Evolutionary conservation across 129 eudicot species (phyloP).

Genomic region (Centella asiatica): DNA sequence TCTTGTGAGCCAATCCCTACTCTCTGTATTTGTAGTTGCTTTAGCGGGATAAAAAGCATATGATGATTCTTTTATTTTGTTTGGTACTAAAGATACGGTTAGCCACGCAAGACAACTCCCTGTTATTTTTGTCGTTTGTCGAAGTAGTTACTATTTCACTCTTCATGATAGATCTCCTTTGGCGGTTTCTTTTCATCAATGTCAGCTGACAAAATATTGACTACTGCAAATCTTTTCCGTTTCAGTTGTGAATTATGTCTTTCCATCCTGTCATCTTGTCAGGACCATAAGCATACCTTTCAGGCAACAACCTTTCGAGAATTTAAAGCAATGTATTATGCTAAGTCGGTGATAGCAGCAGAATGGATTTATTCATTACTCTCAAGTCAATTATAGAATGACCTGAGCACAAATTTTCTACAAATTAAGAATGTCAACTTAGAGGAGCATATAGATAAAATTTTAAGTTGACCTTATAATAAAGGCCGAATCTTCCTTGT

Average conservation of each 20-base stretch:
- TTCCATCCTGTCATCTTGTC: background rate
- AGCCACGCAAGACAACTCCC: background rate
- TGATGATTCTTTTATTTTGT: background rate
- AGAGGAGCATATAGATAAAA: no score
- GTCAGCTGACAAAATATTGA: background rate
- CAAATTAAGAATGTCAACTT: no score
- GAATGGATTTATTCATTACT: no score
- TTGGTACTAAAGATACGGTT: background rate
- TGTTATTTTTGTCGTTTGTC: background rate
- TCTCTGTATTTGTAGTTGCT: background rate
- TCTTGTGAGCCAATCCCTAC: background rate
- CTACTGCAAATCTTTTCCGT: background rate
- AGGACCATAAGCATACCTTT: background rate
- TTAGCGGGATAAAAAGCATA: background rate
- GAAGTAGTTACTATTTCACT: background rate
- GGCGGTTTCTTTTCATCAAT: background rate
- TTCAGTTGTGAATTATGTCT: background rate
- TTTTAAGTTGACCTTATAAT: no score
- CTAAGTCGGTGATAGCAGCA: background rate
- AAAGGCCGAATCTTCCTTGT: no score
- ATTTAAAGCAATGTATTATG: background rate
- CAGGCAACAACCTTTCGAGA: no score
- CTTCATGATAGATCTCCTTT: background rate
- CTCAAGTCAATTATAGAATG: no score
- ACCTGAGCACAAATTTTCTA: no score